Percentiles rank a stretch among this genome's conserved stretches.
Evolutionary conservation across 164 flowering plant species (phyloP).

Genomic region (Stephania yunnanensis): DNA sequence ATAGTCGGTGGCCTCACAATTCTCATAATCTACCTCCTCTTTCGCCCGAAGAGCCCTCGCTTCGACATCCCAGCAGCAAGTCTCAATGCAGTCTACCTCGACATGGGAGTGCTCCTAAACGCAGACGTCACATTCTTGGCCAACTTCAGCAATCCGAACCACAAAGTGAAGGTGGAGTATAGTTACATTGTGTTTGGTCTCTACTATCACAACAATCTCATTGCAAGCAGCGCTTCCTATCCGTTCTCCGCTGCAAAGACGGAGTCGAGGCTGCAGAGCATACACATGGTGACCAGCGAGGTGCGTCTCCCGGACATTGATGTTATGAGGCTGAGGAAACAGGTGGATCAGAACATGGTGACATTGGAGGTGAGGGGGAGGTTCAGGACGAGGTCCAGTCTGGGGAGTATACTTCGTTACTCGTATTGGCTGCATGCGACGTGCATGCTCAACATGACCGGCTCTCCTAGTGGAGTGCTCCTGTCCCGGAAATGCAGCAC

Average conservation of each 20-base stretch:
- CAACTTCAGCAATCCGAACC: conserved; percentile 72
- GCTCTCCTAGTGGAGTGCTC: conserved; percentile 57
- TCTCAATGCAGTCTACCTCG: conserved; percentile 67
- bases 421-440: conserved; percentile 45
- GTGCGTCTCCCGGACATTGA: conserved; percentile 34
- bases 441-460: conserved; percentile 34
- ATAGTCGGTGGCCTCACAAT: conserved; percentile 55
- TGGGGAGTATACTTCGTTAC: conserved; percentile 45
- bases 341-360: conserved; percentile 32
- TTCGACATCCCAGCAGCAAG: conserved; percentile 46
- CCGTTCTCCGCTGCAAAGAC: conserved; percentile 37
- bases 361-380: conserved; percentile 34
- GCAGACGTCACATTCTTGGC: conserved; percentile 51
- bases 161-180: conserved; percentile 55
- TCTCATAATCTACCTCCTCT: conserved; percentile 59
- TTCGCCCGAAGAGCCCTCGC: conserved; percentile 51
- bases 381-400: conserved; percentile 40
- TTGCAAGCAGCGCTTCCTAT: conserved; percentile 41
- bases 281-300: conserved; percentile 60
- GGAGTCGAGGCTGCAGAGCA: conserved; percentile 23
- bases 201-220: conserved; percentile 37
- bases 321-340: conserved; percentile 24
- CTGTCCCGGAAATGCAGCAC: conserved; percentile 39
- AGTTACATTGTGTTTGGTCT: conserved; percentile 41
- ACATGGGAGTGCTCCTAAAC: conserved; percentile 58